Percentiles rank a stretch among this genome's conserved stretches.
Conservation (phyloP, 176 grass and related monocot genomes). For the Phoenix roebelenii region DNA sequence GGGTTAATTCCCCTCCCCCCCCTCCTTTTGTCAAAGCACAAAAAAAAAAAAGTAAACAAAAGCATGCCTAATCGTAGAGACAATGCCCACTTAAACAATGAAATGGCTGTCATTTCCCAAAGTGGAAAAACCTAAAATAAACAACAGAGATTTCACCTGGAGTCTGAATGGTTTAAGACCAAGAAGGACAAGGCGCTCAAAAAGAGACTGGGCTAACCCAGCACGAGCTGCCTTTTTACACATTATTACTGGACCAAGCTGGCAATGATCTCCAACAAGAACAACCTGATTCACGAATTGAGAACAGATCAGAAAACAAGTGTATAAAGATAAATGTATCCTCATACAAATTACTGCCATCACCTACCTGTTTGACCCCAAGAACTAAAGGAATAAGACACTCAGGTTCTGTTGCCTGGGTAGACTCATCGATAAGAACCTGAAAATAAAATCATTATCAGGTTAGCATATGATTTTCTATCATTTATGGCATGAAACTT, state of each 20-base stretch:
- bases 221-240: conserved; percentile 99
- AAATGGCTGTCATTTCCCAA: too few species aligned
- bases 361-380: conserved; percentile 93
- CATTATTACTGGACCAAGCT: conserved; percentile 98
- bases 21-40: too few species aligned
- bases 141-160: conserved; percentile 39
- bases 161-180: conserved; percentile 97
- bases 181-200: conserved; percentile 94
- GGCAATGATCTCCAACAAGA: conserved; percentile 99
- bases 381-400: conserved; percentile 97
- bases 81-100: too few species aligned
- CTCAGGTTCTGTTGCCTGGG: conserved; percentile 87
- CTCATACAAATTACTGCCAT: conserved; percentile 1
- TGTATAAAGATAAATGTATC: not conserved
- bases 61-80: too few species aligned
- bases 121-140: not conserved
- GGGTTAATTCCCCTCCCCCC: too few species aligned
- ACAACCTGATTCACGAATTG: conserved; percentile 49
- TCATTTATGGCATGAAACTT: too few species aligned
- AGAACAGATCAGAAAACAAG: conserved; percentile 10
- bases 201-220: conserved; percentile 87
- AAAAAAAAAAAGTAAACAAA: too few species aligned
- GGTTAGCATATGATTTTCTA: too few species aligned
- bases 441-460: conserved; percentile 10
- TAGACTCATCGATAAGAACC: conserved; percentile 99